Conservation (phyloP, 257 asterid species). For the Schizonepeta tenuifolia region DNA sequence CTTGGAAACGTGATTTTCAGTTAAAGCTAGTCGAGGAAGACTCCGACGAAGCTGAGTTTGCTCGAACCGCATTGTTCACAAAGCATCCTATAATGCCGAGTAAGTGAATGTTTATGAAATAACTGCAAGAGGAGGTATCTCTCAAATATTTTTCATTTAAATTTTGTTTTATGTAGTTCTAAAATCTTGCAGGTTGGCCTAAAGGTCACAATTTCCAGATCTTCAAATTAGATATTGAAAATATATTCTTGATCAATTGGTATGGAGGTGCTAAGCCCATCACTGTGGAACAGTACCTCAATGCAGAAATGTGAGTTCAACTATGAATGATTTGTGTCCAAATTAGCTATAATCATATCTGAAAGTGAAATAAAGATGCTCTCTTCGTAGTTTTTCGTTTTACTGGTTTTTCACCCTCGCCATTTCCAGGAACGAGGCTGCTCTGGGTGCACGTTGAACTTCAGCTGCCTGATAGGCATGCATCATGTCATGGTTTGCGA, state of each 20-base stretch:
- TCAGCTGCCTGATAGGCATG: conserved; percentile 15
- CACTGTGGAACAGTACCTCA: conserved; percentile 80
- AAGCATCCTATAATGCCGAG: conserved; percentile 90
- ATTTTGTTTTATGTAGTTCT: not conserved
- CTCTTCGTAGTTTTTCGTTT: not conserved
- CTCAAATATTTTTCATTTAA: not conserved
- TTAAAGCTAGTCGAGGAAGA: conserved; percentile 52
- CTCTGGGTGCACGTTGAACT: conserved; percentile 21
- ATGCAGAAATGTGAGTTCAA: conserved; percentile 53
- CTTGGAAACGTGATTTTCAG: conserved; percentile 44
- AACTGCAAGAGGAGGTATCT: not conserved
- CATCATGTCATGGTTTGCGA: not conserved
- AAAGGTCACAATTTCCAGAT: conserved; percentile 72
- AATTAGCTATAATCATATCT: conserved; percentile 23
- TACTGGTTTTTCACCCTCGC: not conserved
- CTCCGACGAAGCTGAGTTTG: conserved; percentile 66
- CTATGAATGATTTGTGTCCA: not conserved
- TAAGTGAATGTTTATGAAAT: conserved; percentile 30
- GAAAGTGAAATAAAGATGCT: conserved; percentile 20
- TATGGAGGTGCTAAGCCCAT: conserved; percentile 96
- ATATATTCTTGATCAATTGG: conserved; percentile 86
- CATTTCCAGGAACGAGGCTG: conserved; percentile 33
- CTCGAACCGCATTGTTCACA: conserved; percentile 62
- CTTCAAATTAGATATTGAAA: conserved; percentile 68
- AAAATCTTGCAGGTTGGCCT: conserved; percentile 77